phyloP scores from a whole-genome alignment of 257 asterid species.

The Solanum habrochaites region DNA sequence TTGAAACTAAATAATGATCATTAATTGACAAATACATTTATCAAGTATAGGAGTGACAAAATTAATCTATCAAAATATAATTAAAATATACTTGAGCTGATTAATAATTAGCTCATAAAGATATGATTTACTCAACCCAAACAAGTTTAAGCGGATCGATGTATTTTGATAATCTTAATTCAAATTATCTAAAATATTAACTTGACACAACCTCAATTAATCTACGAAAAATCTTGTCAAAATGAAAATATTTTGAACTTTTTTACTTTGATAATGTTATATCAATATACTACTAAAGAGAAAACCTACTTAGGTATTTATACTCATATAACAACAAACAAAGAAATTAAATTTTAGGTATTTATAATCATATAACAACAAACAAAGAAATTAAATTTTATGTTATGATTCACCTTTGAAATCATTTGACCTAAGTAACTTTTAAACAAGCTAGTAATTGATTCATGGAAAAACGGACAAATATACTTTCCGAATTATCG shows the following conservation, averaged over 20 bases:
- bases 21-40: neutral
- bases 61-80: neutral
- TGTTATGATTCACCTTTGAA: neutral
- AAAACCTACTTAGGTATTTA: too few relatives aligned
- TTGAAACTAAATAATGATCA: neutral
- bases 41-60: neutral
- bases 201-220: neutral
- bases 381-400: neutral
- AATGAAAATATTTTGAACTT: too few relatives aligned
- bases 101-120: neutral
- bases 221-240: neutral
- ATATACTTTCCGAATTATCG: too few relatives aligned
- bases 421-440: neutral
- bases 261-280: too few relatives aligned
- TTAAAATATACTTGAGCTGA: neutral
- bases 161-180: neutral
- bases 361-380: neutral
- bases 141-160: neutral
- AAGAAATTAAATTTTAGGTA: neutral
- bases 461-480: too few relatives aligned
- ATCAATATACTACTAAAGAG: too few relatives aligned
- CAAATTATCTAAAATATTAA: neutral
- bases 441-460: neutral
- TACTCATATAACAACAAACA: neutral
- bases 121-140: neutral